Conservation (phyloP, 805 yeast species). For the Metschnikowia lochheadii region DNA sequence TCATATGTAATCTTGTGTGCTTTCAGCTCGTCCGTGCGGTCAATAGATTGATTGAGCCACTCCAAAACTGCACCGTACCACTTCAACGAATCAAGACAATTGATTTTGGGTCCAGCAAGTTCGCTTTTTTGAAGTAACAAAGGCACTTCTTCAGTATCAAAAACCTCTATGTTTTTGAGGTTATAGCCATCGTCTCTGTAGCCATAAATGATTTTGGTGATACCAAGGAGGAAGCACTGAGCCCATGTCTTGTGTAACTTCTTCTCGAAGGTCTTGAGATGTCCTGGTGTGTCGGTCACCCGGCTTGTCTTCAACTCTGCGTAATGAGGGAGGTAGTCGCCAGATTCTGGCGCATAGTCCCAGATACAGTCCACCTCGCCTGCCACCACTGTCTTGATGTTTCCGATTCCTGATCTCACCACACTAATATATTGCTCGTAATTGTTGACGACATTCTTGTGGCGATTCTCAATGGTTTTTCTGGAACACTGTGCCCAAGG, state of each 20-base stretch:
- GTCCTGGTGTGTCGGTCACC: constrained; percentile 50
- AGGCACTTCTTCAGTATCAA: constrained; percentile 75
- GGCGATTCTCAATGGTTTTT: constrained; percentile 61
- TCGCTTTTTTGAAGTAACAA: constrained; percentile 53
- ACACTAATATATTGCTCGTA: constrained; percentile 76
- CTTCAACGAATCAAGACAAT: constrained; percentile 73
- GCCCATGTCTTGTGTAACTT: constrained; percentile 86
- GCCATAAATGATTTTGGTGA: constrained; percentile 78
- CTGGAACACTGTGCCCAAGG: constrained; percentile 74
- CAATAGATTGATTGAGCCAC: constrained; percentile 58
- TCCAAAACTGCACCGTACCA: constrained; percentile 84
- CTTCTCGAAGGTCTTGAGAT: constrained; percentile 64
- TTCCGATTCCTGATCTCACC: constrained; percentile 83
- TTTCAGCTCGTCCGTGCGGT: constrained; percentile 47
- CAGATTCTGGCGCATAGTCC: constrained; percentile 61
- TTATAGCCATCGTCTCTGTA: constrained; percentile 71
- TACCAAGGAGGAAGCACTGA: constrained; percentile 84
- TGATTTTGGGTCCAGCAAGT: constrained; percentile 44
- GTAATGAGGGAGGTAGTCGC: constrained; percentile 65
- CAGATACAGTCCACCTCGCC: constrained; percentile 92
- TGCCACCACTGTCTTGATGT: constrained; percentile 61
- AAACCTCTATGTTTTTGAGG: constrained; percentile 71
- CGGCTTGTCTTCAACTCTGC: constrained; percentile 78
- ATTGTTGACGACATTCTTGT: constrained; percentile 56
- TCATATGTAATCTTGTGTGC: constrained; percentile 56